Base-by-base conservation (phyloP, 108 stramenopile species). In the Parmales sp. region DNA sequence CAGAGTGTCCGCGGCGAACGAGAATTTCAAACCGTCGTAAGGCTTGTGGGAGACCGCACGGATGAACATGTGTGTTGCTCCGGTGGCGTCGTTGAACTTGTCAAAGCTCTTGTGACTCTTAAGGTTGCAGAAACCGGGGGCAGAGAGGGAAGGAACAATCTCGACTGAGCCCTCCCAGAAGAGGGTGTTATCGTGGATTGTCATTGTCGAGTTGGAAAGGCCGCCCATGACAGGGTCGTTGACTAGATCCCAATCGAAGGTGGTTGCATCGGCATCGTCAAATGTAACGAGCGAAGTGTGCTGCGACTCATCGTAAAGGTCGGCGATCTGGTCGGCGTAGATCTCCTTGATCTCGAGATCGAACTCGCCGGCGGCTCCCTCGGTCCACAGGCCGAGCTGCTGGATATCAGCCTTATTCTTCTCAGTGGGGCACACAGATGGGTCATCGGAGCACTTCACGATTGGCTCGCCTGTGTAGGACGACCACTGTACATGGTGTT, bases 211-310 rank as follows among this genome's bases (percentile, higher is more conserved):
- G 34, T 1, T 13, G 46, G 67, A 68, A 18, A 8, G 6, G 23
- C 67, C 67, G 48, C 67, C 67, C 67, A 68, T 68, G 67, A 68
- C 67, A n/a, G 67, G 67, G 48, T 68, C 67, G 46, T 68, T 68
- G 48, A 39, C 22, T 26, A 48, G 45, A 36, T 41, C 64, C 29
- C 64, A 37, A 39, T 65, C 64, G 64, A 65, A 65, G 39, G 64
- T 65, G 38, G 20, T 5, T 1, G 20, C 45, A n/a, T 46, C 45
- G 45, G 45, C 45, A 2, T 22, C 45, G 45, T 46, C 45, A 22
- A 46, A 46, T n/a, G 4, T 46, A 2, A 46, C 45, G 45, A 46
- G 45, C 45, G 45, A n/a, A n/a, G n/a, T n/a, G n/a, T n/a, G n/a
- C n/a, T n/a, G n/a, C n/a, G n/a, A n/a, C n/a, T n/a, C n/a, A n/a